phyloP scores from a whole-genome alignment of 73 alveolate species.

The Effrenium voratum region DNA sequence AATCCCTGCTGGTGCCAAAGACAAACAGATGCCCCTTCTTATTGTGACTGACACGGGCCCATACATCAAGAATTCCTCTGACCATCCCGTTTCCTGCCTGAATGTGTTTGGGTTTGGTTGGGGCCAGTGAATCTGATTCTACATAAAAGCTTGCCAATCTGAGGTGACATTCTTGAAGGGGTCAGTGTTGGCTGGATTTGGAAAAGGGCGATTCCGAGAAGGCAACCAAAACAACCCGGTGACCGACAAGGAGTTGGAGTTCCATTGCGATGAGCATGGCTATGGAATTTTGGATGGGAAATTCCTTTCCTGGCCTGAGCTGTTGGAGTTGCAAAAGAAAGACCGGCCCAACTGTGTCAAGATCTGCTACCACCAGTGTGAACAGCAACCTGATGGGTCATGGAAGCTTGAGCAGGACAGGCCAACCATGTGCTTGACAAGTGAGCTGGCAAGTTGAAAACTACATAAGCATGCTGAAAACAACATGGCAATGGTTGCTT shows the following conservation, averaged over 20 bases:
- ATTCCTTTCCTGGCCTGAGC: not conserved
- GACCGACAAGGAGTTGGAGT: not conserved
- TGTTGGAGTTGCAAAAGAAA: not conserved
- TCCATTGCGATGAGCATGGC: not conserved
- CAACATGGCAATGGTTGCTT: not conserved
- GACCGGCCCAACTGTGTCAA: not conserved
- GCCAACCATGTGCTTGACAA: not conserved
- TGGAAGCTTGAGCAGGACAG: slow-evolving; percentile 3
- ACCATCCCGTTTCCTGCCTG: not conserved
- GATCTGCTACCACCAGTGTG: not conserved
- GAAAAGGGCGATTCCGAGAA: not conserved
- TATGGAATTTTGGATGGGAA: not conserved
- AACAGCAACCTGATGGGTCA: not conserved
- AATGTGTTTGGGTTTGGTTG: not conserved
- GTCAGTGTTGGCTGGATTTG: not conserved
- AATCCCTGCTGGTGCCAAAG: not conserved
- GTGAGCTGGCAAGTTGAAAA: not conserved
- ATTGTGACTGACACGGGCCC: not conserved
- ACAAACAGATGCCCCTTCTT: not conserved
- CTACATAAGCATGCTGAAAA: not conserved
- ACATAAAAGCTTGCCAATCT: not conserved
- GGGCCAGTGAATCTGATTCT: not conserved
- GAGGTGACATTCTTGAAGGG: not conserved
- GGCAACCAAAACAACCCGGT: not conserved
- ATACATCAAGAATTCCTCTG: not conserved